phyloP scores from a whole-genome alignment of 2,329 filamentous ascomycete species.

The Sodiomyces alkalinus region DNA sequence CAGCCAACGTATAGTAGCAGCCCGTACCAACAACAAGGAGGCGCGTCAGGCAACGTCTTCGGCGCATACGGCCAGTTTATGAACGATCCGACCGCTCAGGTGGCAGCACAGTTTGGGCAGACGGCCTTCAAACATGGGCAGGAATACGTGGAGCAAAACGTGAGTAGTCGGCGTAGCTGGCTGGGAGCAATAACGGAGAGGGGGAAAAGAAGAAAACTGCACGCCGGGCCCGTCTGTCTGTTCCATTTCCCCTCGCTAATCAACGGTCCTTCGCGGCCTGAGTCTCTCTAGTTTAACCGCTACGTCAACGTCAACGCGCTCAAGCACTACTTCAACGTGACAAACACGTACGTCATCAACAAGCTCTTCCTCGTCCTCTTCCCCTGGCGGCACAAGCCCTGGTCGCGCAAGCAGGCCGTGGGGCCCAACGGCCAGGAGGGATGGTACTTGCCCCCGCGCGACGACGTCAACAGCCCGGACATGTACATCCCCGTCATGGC shows the following conservation, averaged over 20 bases:
- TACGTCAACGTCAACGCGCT: constrained; percentile 87
- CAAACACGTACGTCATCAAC: constrained; percentile 88
- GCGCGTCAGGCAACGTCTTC: constrained; percentile 36
- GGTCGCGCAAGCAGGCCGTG: constrained; percentile 77
- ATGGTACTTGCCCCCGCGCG: constrained; percentile 78
- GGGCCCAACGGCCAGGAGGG: constrained; percentile 55
- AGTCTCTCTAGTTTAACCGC: constrained; percentile 31
- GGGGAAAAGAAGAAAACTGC: too few relatives aligned
- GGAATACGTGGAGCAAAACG: constrained; percentile 91
- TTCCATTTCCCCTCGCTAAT: too few relatives aligned
- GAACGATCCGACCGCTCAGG: constrained; percentile 86
- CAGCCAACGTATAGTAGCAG: constrained; percentile 43
- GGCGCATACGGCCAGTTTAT: constrained; percentile 83
- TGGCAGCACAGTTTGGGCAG: constrained; percentile 89
- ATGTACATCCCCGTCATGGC: constrained; percentile 99
- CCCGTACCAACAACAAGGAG: constrained; percentile 55
- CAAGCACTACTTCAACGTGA: constrained; percentile 99
- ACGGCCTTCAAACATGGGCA: constrained; percentile 82
- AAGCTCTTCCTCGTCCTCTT: constrained; percentile 91
- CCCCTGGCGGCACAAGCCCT: constrained; percentile 94
- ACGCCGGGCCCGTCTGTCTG: too few relatives aligned
- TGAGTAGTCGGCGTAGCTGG: too few relatives aligned
- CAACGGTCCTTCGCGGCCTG: background rate
- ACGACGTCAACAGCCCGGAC: constrained; percentile 94
- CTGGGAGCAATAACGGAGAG: too few relatives aligned